Evolutionary conservation across 192 early-diverging fungal species (phyloP).

Genomic region (Obelidium mucronatum): DNA sequence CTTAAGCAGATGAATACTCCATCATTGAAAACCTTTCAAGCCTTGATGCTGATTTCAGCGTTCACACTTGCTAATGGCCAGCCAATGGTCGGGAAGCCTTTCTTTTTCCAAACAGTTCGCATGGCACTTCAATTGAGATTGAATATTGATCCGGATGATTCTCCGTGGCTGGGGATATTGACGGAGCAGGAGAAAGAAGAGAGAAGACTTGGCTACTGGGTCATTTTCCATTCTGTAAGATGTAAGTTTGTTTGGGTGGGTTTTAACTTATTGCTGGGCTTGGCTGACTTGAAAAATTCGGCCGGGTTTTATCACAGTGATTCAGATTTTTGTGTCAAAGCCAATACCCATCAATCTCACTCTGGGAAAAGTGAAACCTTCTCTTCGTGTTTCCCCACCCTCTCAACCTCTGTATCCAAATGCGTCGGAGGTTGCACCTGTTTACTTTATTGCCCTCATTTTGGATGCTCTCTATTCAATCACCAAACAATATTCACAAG

Average conservation of each 20-base stretch:
- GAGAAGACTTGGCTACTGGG: neutral
- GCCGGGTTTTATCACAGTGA: too few species aligned
- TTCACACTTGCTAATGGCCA: slow-evolving; percentile 4
- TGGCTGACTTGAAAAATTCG: too few species aligned
- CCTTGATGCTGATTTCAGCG: neutral
- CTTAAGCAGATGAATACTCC: neutral
- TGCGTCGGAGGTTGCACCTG: neutral
- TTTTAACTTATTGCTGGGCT: neutral
- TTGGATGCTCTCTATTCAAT: neutral
- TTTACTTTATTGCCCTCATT: neutral
- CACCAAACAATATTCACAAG: neutral
- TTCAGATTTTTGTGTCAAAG: too few species aligned
- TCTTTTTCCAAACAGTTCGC: neutral
- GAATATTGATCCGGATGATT: slow-evolving; percentile 12
- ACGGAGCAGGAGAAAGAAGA: neutral
- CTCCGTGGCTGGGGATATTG: neutral
- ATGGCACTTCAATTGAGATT: neutral
- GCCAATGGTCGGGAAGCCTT: neutral
- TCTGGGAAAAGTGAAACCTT: too few species aligned
- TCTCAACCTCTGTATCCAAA: too few species aligned
- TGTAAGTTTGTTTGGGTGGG: neutral
- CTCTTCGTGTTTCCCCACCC: too few species aligned
- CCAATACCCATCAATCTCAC: too few species aligned
- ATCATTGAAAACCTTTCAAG: neutral
- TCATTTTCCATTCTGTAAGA: neutral